Percentiles rank a stretch among this genome's conserved stretches.
Conservation (phyloP, 108 stramenopile genomes). For the Pseudonitzschia delicatissima region DNA sequence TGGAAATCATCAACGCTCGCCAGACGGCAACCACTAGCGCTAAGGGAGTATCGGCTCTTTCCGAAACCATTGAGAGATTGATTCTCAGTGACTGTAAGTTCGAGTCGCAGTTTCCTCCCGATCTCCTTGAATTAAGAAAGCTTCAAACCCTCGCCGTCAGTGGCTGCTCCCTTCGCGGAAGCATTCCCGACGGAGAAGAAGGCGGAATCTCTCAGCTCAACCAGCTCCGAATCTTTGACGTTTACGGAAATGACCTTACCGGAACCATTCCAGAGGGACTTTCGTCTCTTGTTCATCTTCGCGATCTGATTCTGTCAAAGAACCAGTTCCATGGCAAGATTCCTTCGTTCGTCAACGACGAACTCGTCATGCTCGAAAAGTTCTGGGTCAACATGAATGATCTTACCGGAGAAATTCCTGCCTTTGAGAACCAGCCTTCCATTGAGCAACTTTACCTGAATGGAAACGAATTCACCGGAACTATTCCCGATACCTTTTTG, state of each 20-base stretch:
- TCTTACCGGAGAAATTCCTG: constrained; percentile 31
- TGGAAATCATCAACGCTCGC: not conserved
- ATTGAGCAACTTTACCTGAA: constrained; percentile 47
- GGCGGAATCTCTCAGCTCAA: not conserved
- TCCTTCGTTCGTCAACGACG: constrained; percentile 23
- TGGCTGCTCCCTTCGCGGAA: constrained; percentile 20
- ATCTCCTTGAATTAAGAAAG: constrained; percentile 45
- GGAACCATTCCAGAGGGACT: constrained; percentile 35
- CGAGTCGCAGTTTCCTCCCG: constrained; percentile 36
- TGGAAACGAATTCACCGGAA: constrained; percentile 28
- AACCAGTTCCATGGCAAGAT: constrained; percentile 41
- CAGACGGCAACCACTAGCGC: constrained; percentile 21
- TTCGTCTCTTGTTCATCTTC: constrained; percentile 11
- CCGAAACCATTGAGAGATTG: constrained; percentile 11
- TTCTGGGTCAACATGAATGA: constrained; percentile 23
- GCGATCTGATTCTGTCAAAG: constrained; percentile 11
- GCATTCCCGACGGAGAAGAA: not conserved
- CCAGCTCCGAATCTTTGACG: constrained; percentile 11
- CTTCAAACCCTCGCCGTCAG: constrained; percentile 32
- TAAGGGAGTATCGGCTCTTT: not conserved
- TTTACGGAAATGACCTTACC: constrained; percentile 34
- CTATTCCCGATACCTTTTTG: constrained; percentile 38
- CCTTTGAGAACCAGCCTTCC: constrained; percentile 22
- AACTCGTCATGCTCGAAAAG: constrained; percentile 22
- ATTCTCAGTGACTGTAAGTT: constrained; percentile 14